Percentiles rank a stretch among this genome's conserved stretches.
Evolutionary conservation across 2,329 filamentous ascomycete species (phyloP).

Genomic region (Corinectria fuckeliana): DNA sequence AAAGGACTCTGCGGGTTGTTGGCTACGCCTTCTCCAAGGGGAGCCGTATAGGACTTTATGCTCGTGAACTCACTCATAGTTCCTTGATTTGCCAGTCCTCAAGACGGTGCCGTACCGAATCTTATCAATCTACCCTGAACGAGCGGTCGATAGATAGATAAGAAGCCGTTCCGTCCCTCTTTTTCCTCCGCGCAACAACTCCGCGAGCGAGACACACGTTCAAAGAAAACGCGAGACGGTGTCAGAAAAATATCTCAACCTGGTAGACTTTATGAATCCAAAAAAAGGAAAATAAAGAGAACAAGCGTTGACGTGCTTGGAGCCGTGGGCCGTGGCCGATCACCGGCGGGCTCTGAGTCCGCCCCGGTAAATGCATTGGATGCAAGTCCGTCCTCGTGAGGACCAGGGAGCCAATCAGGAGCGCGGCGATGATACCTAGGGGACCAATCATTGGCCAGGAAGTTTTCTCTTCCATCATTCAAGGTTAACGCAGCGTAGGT

Average conservation of each 20-base stretch:
- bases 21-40: background rate
- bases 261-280: background rate
- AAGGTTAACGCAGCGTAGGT: too few species aligned
- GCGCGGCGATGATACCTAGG: slow-evolving; percentile 2
- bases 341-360: slow-evolving; percentile 7
- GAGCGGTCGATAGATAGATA: background rate
- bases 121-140: background rate
- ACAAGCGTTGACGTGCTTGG: slow-evolving; percentile 31
- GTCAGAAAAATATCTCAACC: background rate
- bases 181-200: background rate
- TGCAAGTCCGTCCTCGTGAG: slow-evolving; percentile 26
- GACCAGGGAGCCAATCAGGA: slow-evolving; percentile 31
- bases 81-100: background rate
- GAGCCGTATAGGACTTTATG: too few species aligned
- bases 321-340: slow-evolving; percentile 15
- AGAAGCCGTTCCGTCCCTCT: background rate
- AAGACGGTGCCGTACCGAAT: background rate
- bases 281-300: background rate
- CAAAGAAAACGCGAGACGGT: background rate
- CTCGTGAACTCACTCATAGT: background rate
- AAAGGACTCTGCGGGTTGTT: background rate
- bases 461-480: slow-evolving; percentile 16
- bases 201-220: background rate
- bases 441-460: slow-evolving; percentile 21
- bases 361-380: slow-evolving; percentile 32